These are phyloP conservation scores for Westerdykella ornata DNA, from an alignment of 2,329 filamentous ascomycete species.

Conservation along the genomic window DNA sequence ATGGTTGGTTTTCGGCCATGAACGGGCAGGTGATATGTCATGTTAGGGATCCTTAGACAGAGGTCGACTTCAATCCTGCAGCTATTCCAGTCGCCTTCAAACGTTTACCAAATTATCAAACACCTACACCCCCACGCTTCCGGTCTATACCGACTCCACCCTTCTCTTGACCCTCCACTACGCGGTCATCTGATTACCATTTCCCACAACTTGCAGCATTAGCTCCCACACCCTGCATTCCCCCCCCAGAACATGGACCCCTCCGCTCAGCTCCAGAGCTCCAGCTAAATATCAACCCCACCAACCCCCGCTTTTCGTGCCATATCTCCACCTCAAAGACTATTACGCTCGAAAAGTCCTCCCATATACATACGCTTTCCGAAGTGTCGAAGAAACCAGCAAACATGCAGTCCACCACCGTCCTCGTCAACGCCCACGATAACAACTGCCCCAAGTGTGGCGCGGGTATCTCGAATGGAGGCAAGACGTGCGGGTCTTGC, in stretches of 20 bases:
- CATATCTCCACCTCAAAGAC: too few relatives aligned
- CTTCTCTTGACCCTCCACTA: too few relatives aligned
- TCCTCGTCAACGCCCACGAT: conserved; percentile 28
- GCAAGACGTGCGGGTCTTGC: conserved; percentile 36
- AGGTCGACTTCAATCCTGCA: too few relatives aligned
- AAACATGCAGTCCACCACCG: conserved; percentile 24
- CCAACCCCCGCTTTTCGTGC: not conserved
- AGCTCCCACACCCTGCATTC: conserved; percentile 8
- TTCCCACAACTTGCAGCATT: too few relatives aligned
- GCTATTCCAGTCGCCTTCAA: too few relatives aligned
- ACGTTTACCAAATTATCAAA: too few relatives aligned
- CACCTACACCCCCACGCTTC: too few relatives aligned
- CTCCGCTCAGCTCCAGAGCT: conserved; percentile 27
- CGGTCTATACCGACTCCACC: too few relatives aligned
- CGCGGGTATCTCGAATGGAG: conserved; percentile 23
- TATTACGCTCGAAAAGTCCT: too few relatives aligned
- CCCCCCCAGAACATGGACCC: conserved; percentile 24
- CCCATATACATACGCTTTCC: too few relatives aligned
- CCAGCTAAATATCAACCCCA: conserved; percentile 4
- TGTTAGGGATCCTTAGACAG: conserved; percentile 7
- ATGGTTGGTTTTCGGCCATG: conserved; percentile 39
- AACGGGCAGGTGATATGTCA: conserved; percentile 40
- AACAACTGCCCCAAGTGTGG: conserved; percentile 37
- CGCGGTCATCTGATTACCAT: conserved; percentile 25
- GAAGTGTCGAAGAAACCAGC: not conserved